These are phyloP conservation scores for Exophiala sp. DNA, from an alignment of 2,329 filamentous ascomycete genomes.

Conservation along the genomic window DNA sequence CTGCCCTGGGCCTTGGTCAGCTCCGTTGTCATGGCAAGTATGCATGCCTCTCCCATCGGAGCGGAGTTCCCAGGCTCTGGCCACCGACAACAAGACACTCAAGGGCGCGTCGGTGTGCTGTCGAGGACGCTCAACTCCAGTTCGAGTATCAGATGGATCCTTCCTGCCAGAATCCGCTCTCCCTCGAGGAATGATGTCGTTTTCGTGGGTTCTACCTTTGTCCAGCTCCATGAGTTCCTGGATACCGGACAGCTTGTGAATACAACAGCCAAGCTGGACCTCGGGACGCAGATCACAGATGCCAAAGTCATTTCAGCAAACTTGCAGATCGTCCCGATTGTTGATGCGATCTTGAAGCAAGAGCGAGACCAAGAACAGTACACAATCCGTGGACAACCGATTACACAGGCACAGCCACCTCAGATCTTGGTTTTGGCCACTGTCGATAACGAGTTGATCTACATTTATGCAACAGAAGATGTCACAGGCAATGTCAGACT, in stretches of 20 bases:
- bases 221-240: constrained; percentile 71
- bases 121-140: constrained; percentile 73
- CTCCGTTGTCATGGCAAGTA: neutral
- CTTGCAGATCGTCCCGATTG: constrained; percentile 34
- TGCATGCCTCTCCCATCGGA: neutral
- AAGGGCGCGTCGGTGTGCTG: constrained; percentile 56
- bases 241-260: constrained; percentile 63
- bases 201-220: constrained; percentile 73
- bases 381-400: constrained; percentile 19
- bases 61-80: neutral
- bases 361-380: constrained; percentile 25
- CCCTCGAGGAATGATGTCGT: constrained; percentile 70
- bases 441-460: constrained; percentile 65
- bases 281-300: constrained; percentile 70
- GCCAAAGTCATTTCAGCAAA: constrained; percentile 66
- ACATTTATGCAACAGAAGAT: constrained; percentile 59
- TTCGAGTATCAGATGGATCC: constrained; percentile 66
- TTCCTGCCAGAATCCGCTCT: constrained; percentile 72
- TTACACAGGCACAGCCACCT: constrained; percentile 53
- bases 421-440: constrained; percentile 74
- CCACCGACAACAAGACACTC: neutral
- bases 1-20: neutral
- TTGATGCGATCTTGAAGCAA: constrained; percentile 29
- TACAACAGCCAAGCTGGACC: constrained; percentile 71
- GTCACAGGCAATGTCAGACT: constrained; percentile 52